phyloP scores from a whole-genome alignment of 805 yeast genomes.

The Yamadazyma laniorum region DNA sequence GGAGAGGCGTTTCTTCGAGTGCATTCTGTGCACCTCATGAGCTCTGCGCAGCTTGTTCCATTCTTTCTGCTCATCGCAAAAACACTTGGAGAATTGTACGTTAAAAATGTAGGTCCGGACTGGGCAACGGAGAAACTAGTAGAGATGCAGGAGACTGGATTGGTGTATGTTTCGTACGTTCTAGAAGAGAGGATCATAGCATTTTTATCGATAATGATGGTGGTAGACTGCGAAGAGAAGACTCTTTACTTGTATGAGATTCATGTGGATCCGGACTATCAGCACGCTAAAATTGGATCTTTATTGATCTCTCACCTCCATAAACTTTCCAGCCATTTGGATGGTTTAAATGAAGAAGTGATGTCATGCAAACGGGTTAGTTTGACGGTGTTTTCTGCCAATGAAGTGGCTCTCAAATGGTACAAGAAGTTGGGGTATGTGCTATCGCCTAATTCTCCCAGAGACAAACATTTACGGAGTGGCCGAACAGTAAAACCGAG shows the following conservation, averaged over 20 bases:
- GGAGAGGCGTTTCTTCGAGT: neutral
- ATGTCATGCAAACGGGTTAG: slow-evolving; percentile 25
- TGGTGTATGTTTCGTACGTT: slow-evolving; percentile 40
- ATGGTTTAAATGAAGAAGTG: neutral
- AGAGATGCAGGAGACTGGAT: slow-evolving; percentile 49
- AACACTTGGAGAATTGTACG: slow-evolving; percentile 29
- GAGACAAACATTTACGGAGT: slow-evolving; percentile 37
- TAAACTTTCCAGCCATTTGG: slow-evolving; percentile 17
- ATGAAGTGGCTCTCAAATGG: slow-evolving; percentile 42
- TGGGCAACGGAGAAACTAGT: slow-evolving; percentile 43
- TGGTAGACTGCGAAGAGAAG: slow-evolving; percentile 35
- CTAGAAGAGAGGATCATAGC: slow-evolving; percentile 24
- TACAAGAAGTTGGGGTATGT: slow-evolving; percentile 42
- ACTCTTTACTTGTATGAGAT: slow-evolving; percentile 58
- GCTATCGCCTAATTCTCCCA: slow-evolving; percentile 42
- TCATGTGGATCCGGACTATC: slow-evolving; percentile 40
- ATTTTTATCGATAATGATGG: slow-evolving; percentile 48
- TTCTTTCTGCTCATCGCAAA: slow-evolving; percentile 25
- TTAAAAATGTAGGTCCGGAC: slow-evolving; percentile 27
- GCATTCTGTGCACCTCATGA: neutral
- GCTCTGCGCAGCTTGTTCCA: neutral
- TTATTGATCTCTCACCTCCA: slow-evolving; percentile 38
- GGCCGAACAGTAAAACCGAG: slow-evolving; percentile 44
- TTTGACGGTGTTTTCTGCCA: slow-evolving; percentile 52
- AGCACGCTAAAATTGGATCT: slow-evolving; percentile 39